These are phyloP conservation scores for Leucocoprinus sp. DNA, from an alignment of 768 basidiomycete genomes.

Conservation along the genomic window DNA sequence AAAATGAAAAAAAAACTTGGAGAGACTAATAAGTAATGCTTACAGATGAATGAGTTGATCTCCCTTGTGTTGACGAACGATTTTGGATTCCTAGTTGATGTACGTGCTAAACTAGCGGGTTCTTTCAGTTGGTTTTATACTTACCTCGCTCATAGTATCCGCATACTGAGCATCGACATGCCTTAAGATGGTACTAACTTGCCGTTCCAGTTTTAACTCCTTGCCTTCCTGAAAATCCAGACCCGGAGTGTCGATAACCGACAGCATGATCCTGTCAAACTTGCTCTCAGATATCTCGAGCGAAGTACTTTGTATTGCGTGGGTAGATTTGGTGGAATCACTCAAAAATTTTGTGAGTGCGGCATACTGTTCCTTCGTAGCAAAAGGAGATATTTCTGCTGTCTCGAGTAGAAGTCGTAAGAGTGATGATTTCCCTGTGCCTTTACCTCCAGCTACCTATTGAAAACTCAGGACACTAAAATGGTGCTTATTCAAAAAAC, in stretches of 20 bases:
- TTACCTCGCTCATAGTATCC: constrained; percentile 81
- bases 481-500: not conserved
- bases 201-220: constrained; percentile 73
- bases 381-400: constrained; percentile 69
- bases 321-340: constrained; percentile 52
- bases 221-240: constrained; percentile 66
- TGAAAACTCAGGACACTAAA: not conserved
- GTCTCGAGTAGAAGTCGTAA: constrained; percentile 77
- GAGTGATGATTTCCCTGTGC: constrained; percentile 81
- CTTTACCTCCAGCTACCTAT: constrained; percentile 75
- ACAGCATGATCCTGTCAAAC: constrained; percentile 70
- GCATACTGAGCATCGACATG: constrained; percentile 77
- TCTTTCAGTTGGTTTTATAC: constrained; percentile 15
- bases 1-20: constrained; percentile 11
- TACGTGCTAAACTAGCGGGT: constrained; percentile 1
- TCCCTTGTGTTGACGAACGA: constrained; percentile 77
- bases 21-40: constrained; percentile 24
- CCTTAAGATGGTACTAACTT: constrained; percentile 65
- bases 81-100: constrained; percentile 74
- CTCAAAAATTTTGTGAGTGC: constrained; percentile 59
- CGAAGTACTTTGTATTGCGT: constrained; percentile 56
- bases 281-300: constrained; percentile 81
- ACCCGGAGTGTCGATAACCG: constrained; percentile 82
- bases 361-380: constrained; percentile 63
- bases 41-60: constrained; percentile 88